Evolutionary conservation across 2,329 filamentous ascomycete genomes (phyloP), one percentile per base, ranked within the genome.

Genomic region (Cladosporium sphaerospermum): DNA sequence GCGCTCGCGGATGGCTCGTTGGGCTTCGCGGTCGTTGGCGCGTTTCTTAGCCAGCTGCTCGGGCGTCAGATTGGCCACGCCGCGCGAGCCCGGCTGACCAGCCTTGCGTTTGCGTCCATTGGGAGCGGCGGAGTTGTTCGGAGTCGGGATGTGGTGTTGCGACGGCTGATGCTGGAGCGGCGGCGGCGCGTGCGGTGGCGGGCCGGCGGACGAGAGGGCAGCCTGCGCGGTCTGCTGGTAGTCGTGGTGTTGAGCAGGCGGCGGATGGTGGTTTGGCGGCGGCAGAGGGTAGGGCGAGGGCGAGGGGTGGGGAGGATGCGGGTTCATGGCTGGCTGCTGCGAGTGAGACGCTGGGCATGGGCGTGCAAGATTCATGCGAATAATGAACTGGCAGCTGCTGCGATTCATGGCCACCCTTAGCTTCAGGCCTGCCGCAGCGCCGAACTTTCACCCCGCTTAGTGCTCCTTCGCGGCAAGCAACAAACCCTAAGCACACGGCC

Each of bases 11-110:
- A 95, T 93, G 37, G 88, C 88, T 45, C 89, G 81, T 68, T 95
- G 89, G 31, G 89, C 89, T 69, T 95, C 88, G 54, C 89, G 84
- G 67, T 95, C 89, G 79, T 96, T 96, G 64, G 89, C 88, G 59
- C 91, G 80, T 75, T 96, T 96, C 70, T 90, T 87, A 31, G 86
- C 88, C 55, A 96, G 80, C 71, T 96, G 91, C 57, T 91, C 87
- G 5, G 89, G 87, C 9, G 89, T 95, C 66, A 96, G 78, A 64
- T 88, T 92, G 58, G 89, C 89, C 53, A 95, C 90, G 58, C 88
- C 90, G 60, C 89, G 82, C 43, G 69, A 71, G 33, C 63, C 65
- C 28, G 72, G 64, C 23, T 61, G 63, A 53, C 67, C 71, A n/a
- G 68, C 63, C 51, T 64, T 63, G 39, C 67, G 60, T 57, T 69